Conservation (phyloP, 1,139 yeast genomes). For the Suzukiozyma palmioleophila region DNA sequence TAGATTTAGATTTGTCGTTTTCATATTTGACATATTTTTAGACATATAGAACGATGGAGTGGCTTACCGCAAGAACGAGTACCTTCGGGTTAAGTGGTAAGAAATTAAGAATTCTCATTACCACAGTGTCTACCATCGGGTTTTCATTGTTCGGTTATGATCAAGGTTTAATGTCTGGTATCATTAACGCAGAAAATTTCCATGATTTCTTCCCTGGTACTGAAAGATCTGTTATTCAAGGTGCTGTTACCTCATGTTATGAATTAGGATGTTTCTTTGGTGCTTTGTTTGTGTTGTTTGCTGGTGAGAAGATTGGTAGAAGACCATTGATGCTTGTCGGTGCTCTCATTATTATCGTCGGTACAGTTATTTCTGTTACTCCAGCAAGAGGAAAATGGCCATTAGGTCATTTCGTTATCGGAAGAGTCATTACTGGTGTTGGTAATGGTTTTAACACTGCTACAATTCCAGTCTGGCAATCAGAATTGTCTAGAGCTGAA, state of each 20-base stretch:
- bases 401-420: constrained; percentile 66
- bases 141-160: constrained; percentile 74
- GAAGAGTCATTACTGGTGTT: constrained; percentile 72
- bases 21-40: neutral
- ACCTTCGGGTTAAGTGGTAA: constrained; percentile 50
- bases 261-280: constrained; percentile 79
- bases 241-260: constrained; percentile 68
- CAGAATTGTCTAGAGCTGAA: constrained; percentile 70
- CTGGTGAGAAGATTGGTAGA: constrained; percentile 66
- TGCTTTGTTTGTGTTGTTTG: constrained; percentile 57
- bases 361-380: constrained; percentile 60
- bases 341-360: constrained; percentile 54
- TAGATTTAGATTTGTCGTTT: neutral
- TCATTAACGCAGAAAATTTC: constrained; percentile 60
- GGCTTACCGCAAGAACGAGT: constrained; percentile 26
- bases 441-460: constrained; percentile 80
- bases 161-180: constrained; percentile 76
- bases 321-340: constrained; percentile 60
- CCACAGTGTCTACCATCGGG: constrained; percentile 58
- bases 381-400: constrained; percentile 48
- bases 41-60: constrained; percentile 2
- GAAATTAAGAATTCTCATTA: constrained; percentile 39
- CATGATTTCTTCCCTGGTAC: constrained; percentile 56
- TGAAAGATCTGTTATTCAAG: constrained; percentile 45
- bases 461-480: constrained; percentile 78